These are phyloP conservation scores for Fusarium papillatum DNA, from an alignment of 2,329 filamentous ascomycete species.

Conservation along the genomic window DNA sequence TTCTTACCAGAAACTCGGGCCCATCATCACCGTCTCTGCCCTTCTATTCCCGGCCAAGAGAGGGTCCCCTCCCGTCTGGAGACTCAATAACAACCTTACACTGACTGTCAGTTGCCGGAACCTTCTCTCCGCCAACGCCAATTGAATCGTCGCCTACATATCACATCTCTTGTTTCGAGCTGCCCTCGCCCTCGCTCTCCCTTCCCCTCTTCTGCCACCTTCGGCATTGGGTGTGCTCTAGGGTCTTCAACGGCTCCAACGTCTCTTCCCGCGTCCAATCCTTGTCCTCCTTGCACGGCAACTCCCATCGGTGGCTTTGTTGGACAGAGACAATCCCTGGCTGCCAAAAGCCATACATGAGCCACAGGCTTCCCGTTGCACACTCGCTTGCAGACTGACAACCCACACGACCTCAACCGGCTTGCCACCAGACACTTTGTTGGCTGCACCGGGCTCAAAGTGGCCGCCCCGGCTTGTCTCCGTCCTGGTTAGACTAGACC, in stretches of 20 bases:
- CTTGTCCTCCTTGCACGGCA: background rate
- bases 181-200: background rate
- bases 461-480: background rate
- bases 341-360: constrained; percentile 17
- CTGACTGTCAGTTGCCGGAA: constrained; percentile 11
- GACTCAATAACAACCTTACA: background rate
- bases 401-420: background rate
- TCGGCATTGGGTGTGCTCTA: background rate
- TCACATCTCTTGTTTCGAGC: constrained; percentile 6
- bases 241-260: constrained; percentile 9
- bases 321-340: constrained; percentile 16
- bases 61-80: background rate
- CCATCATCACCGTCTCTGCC: background rate
- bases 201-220: background rate
- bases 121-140: constrained; percentile 27
- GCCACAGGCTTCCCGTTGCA: constrained; percentile 18
- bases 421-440: background rate
- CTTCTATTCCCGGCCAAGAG: background rate
- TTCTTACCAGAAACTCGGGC: background rate
- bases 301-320: background rate
- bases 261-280: constrained; percentile 9
- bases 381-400: constrained; percentile 6
- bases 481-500: background rate
- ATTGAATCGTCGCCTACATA: constrained; percentile 3
- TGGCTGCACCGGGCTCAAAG: background rate